Percentiles rank a stretch among this genome's conserved stretches.
Evolutionary conservation across 768 basidiomycete species (phyloP).

Genomic region (Mrakia frigida): DNA sequence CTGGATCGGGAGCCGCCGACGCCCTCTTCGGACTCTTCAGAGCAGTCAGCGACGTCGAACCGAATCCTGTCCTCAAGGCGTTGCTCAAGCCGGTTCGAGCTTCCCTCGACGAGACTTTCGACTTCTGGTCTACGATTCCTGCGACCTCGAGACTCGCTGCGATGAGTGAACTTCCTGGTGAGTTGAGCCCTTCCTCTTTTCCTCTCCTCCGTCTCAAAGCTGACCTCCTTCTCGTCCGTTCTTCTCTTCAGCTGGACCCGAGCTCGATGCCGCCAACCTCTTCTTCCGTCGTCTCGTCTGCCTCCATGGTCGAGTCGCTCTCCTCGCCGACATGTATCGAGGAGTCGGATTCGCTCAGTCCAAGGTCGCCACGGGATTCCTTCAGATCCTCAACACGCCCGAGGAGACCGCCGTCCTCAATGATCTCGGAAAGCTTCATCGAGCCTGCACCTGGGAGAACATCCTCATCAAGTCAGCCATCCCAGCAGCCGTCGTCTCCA

Average conservation of each 20-base stretch:
- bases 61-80: slow-evolving; percentile 65
- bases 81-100: slow-evolving; percentile 64
- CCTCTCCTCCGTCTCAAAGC: neutral
- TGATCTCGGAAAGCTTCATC: slow-evolving; percentile 73
- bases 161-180: slow-evolving; percentile 56
- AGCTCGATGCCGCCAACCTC: slow-evolving; percentile 52
- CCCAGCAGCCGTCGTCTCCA: slow-evolving; percentile 29
- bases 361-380: slow-evolving; percentile 64
- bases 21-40: slow-evolving; percentile 83
- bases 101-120: slow-evolving; percentile 63
- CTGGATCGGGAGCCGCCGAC: slow-evolving; percentile 75
- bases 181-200: slow-evolving; percentile 36
- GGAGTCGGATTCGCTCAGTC: slow-evolving; percentile 77
- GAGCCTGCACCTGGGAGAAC: slow-evolving; percentile 80
- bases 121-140: slow-evolving; percentile 60
- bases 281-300: slow-evolving; percentile 68
- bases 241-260: slow-evolving; percentile 38
- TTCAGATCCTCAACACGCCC: slow-evolving; percentile 66
- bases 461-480: slow-evolving; percentile 62
- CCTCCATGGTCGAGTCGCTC: slow-evolving; percentile 69
- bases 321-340: slow-evolving; percentile 81
- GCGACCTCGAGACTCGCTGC: slow-evolving; percentile 61
- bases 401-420: slow-evolving; percentile 60
- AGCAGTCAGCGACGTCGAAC: slow-evolving; percentile 80
- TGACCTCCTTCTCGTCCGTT: slow-evolving; percentile 6